Conservation (phyloP, 192 early-diverging fungal genomes). For the Neocallimastix lanati region DNA sequence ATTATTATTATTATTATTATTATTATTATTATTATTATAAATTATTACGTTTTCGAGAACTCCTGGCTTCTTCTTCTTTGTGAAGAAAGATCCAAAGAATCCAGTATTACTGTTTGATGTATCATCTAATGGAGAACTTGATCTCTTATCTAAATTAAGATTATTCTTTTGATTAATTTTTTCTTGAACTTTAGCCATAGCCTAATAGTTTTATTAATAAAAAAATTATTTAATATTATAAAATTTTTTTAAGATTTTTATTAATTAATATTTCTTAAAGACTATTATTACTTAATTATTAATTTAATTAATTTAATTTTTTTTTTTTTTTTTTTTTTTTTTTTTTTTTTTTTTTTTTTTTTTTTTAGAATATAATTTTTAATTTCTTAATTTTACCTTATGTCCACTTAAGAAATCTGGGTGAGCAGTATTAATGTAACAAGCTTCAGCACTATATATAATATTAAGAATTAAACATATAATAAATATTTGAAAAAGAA, state of each 20-base stretch:
- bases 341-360: too few species aligned
- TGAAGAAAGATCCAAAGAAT: constrained; percentile 98
- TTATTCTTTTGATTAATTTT: neutral
- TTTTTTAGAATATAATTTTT: too few species aligned
- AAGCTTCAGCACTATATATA: constrained; percentile 64
- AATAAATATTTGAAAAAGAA: too few species aligned
- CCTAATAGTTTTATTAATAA: constrained; percentile 5
- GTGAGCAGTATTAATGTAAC: constrained; percentile 97
- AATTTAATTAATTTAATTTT: too few species aligned
- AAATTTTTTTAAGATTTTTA: too few species aligned
- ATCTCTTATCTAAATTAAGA: neutral
- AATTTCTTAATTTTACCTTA: constrained; percentile 15
- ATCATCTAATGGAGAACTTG: neutral
- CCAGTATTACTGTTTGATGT: constrained; percentile 21
- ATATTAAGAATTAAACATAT: too few species aligned
- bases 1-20: too few species aligned
- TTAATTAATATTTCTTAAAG: too few species aligned
- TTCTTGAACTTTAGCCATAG: constrained; percentile 6
- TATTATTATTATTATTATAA: too few species aligned
- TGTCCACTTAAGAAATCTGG: constrained; percentile 97
- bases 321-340: too few species aligned
- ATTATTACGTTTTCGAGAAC: constrained; percentile 28
- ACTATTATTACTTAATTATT: too few species aligned
- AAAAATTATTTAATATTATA: too few species aligned
- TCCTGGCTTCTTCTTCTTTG: constrained; percentile 50